phyloP scores from a whole-genome alignment of 352 stramenopile species.

The Phytopythium kandeliae region DNA sequence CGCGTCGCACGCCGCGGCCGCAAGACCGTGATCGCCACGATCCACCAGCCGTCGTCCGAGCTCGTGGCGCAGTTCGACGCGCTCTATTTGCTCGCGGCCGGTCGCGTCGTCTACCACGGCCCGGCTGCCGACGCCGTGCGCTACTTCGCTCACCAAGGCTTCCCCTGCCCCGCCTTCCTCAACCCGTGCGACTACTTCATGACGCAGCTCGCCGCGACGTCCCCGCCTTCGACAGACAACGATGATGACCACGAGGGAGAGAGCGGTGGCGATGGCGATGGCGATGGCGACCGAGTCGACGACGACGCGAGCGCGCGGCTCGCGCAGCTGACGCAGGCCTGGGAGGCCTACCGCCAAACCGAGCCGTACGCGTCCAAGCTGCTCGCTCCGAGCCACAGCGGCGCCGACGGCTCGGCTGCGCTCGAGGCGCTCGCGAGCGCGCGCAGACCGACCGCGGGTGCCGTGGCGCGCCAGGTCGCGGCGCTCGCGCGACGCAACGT shows the following conservation, averaged over 20 bases:
- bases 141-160: slow-evolving; percentile 35
- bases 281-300: not conserved
- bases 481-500: slow-evolving; percentile 24
- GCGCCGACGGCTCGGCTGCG: not conserved
- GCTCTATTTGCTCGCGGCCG: no score
- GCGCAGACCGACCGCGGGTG: not conserved
- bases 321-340: slow-evolving; percentile 14
- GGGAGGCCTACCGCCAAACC: slow-evolving; percentile 7
- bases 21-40: no score
- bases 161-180: slow-evolving; percentile 27
- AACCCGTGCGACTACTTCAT: slow-evolving; percentile 60
- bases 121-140: no score
- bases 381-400: not conserved
- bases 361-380: not conserved
- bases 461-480: slow-evolving; percentile 9
- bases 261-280: slow-evolving; percentile 7
- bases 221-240: not conserved
- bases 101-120: no score
- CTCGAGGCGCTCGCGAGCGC: not conserved
- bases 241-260: not conserved
- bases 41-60: no score
- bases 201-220: slow-evolving; percentile 25
- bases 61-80: no score
- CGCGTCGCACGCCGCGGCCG: no score
- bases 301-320: slow-evolving; percentile 16